Conservation (phyloP, 2,329 filamentous ascomycete genomes). For the Drechslerella coelobrocha region DNA sequence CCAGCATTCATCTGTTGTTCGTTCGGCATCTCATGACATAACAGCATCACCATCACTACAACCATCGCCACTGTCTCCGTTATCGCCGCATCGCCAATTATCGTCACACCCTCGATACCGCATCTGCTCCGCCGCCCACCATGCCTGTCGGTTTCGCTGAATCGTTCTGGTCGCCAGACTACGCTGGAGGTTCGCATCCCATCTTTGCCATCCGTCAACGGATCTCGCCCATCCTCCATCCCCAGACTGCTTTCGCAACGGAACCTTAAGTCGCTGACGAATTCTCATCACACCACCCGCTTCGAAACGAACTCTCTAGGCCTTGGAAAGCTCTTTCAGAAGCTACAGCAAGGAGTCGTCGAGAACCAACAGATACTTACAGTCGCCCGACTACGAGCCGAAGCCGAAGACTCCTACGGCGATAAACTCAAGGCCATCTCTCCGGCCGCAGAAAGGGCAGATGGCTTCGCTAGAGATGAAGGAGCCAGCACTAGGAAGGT, state of each 20-base stretch:
- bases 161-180: constrained; percentile 98
- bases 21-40: not conserved
- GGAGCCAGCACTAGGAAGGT: constrained; percentile 96
- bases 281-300: constrained; percentile 23
- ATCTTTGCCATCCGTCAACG: constrained; percentile 9
- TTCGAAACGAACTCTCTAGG: constrained; percentile 61
- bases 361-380: constrained; percentile 95
- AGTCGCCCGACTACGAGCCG: constrained; percentile 89
- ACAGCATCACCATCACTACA: not conserved
- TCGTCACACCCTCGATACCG: constrained; percentile 23
- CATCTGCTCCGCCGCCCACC: constrained; percentile 11
- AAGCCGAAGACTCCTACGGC: constrained; percentile 90
- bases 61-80: not conserved
- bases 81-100: constrained; percentile 5
- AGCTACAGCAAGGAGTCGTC: constrained; percentile 92
- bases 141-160: constrained; percentile 75
- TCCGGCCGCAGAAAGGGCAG: constrained; percentile 78
- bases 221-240: constrained; percentile 21
- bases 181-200: constrained; percentile 77
- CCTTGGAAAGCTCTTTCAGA: constrained; percentile 90
- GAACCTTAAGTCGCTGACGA: constrained; percentile 21
- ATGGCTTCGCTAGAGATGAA: constrained; percentile 88
- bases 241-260: constrained; percentile 2
- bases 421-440: constrained; percentile 81
- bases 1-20: not conserved